Evolutionary conservation across 2,329 filamentous ascomycete species (phyloP).

Genomic region (Teratosphaeria viscida): DNA sequence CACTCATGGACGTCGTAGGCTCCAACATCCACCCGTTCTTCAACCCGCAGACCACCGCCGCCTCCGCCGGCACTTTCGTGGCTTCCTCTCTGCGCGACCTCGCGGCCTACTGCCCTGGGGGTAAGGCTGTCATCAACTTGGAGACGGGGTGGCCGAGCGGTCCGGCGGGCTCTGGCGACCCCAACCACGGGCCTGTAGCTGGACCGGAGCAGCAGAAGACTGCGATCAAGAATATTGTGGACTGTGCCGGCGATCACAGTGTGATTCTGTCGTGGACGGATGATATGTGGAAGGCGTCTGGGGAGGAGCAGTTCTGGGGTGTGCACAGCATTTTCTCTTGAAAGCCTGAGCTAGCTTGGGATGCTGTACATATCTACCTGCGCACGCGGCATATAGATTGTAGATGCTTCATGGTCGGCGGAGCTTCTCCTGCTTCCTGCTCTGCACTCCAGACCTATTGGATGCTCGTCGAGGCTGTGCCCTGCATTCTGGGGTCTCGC

Average conservation of each 20-base stretch:
- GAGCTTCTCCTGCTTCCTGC: not conserved
- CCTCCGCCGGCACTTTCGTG: constrained; percentile 66
- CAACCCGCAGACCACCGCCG: constrained; percentile 57
- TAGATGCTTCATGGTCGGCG: not conserved
- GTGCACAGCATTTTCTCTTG: constrained; percentile 33
- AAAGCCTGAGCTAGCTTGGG: not conserved
- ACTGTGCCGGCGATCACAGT: constrained; percentile 54
- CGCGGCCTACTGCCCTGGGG: constrained; percentile 54
- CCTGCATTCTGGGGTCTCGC: not conserved
- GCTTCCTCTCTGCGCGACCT: constrained; percentile 61
- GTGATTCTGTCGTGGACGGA: constrained; percentile 75
- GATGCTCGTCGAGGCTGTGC: not conserved
- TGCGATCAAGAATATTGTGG: constrained; percentile 63
- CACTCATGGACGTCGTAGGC: constrained; percentile 64
- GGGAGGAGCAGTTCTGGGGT: constrained; percentile 70
- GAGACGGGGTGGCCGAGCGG: constrained; percentile 90
- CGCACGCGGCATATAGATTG: not conserved
- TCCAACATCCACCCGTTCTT: constrained; percentile 94
- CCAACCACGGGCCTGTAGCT: constrained; percentile 39
- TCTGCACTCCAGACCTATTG: not conserved
- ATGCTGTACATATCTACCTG: not conserved
- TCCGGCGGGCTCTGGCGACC: constrained; percentile 57
- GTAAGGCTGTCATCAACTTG: constrained; percentile 64
- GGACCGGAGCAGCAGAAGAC: constrained; percentile 54
- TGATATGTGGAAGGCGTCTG: constrained; percentile 71